Evolutionary conservation across 176 grass and related monocot species (phyloP), one percentile per base, ranked within the genome.

Genomic region (Secale cereale): DNA sequence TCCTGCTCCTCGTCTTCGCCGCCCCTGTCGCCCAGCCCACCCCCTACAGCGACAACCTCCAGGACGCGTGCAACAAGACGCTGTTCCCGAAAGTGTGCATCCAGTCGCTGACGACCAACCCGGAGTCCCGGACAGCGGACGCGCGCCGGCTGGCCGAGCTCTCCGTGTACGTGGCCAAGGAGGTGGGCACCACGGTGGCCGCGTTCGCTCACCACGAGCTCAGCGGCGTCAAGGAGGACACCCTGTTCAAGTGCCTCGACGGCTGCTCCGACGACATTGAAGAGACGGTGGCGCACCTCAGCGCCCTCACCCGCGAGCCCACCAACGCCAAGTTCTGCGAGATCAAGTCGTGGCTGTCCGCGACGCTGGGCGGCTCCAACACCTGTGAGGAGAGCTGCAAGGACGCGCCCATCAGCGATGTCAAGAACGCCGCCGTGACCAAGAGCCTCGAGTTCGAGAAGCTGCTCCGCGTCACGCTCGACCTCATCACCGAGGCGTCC

Each of bases 361-460:
- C 89, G 4, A 77, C 81, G 27, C 81, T 91, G 0, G 85, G 62
- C 19, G 75, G 85, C 35, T 16, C 85, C 4, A 84, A 70, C 17
- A 84, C 89, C 17, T 87, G 85, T 54, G 85, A 91, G 81, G 81
- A 81, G 6, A 83, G 23, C n/a, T 87, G 89, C 77, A 80, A 32
- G 77, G 81, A 87, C 70, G 81, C 85, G 6, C 85, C 89, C 14
- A 29, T 60, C 31, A 70, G 54, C 81, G 85, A 81, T 6, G 15
- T 87, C 77, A 91, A 71, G 81, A 80, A 85, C 62, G 89, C 52
- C 10, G 78, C 68, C 77, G 17, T 91, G 40, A 81, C 85, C 61
- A 87, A 81, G 81, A 91, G 85, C 81, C 62, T 85, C 63, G 89
- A 91, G 70, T 85, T 91, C 81, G 89, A 91, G 81, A 85, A 87